Base-by-base conservation (phyloP, 1,284 basidiomycete genomes). In the Moniliophthora roreri region DNA sequence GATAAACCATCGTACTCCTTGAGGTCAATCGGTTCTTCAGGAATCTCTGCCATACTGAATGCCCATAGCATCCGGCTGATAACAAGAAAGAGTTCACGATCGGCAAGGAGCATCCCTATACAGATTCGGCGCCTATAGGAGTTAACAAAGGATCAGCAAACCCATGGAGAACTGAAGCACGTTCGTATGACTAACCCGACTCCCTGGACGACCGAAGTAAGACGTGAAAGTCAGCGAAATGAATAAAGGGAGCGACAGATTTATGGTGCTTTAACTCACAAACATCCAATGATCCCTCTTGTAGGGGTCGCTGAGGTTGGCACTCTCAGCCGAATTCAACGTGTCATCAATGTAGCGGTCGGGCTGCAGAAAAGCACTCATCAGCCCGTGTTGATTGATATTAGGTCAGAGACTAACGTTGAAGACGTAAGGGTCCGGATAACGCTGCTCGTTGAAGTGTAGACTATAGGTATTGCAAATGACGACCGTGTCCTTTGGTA, bases 201-300 rank as follows among this genome's bases (percentile, higher is more conserved):
- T 28, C 44, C 28, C 28, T 32, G 11, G 28, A 32, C 11, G 11
- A 32, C n/a, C n/a, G n/a, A n/a, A n/a, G n/a, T n/a, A n/a, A n/a
- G n/a, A 32, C 11, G 6, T 6, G 11, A 32, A 11, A 11, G 28
- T 32, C 28, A 32, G 28, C 11, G 28, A 11, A 32, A 32, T 32
- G 28, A 6, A 32, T 11, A 11, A 11, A 32, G 6, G 11, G 28
- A 32, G 28, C 28, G n/a, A n/a, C n/a, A n/a, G n/a, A n/a, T 32
- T 6, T 32, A 32, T 32, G 6, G 28, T 6, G 11, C n/a, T n/a
- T n/a, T 32, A 32, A 32, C 28, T 32, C 7, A 32, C 73, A 49
- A 76, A 77, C 48, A 68, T 63, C 72, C 71, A 78, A 52, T 78
- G 74, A 54, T 79, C 76, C 32, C 76, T 66, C 50, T 73, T 65